phyloP scores from a whole-genome alignment of 2,329 filamentous ascomycete species.

The Exophiala oligosperma region DNA sequence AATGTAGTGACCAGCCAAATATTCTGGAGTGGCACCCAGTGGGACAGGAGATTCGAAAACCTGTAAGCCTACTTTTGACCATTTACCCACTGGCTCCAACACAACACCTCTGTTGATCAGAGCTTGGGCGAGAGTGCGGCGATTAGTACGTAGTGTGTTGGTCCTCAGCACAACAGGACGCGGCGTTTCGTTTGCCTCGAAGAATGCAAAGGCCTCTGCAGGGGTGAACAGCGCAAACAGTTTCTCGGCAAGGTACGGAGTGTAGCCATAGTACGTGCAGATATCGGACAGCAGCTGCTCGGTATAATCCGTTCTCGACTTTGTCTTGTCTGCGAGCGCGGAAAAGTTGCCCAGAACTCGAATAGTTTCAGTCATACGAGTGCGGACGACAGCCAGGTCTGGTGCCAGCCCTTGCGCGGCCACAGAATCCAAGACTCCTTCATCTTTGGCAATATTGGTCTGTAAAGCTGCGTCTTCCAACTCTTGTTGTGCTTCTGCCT shows the following conservation, averaged over 20 bases:
- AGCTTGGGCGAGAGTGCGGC: slow-evolving; percentile 81
- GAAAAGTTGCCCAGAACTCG: slow-evolving; percentile 87
- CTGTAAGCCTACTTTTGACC: slow-evolving; percentile 96
- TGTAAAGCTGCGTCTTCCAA: slow-evolving; percentile 82
- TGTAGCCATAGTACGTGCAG: slow-evolving; percentile 96
- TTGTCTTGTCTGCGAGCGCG: slow-evolving; percentile 74
- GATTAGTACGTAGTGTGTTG: slow-evolving; percentile 81
- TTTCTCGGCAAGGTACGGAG: slow-evolving; percentile 91
- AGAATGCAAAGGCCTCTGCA: slow-evolving; percentile 94
- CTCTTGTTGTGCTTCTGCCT: slow-evolving; percentile 80
- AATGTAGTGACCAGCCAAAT: slow-evolving; percentile 96
- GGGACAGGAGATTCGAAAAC: slow-evolving; percentile 89
- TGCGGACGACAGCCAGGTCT: slow-evolving; percentile 84
- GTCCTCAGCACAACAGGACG: slow-evolving; percentile 94
- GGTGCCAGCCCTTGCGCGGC: slow-evolving; percentile 72
- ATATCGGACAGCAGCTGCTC: slow-evolving; percentile 85
- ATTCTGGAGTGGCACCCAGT: slow-evolving; percentile 93
- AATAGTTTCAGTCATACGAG: slow-evolving; percentile 88
- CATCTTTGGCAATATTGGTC: slow-evolving; percentile 86
- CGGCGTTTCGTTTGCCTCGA: slow-evolving; percentile 95
- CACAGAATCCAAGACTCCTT: slow-evolving; percentile 61
- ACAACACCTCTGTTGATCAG: slow-evolving; percentile 96
- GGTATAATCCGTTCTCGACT: slow-evolving; percentile 85
- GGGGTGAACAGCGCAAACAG: slow-evolving; percentile 90
- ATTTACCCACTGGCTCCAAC: slow-evolving; percentile 94